Percentiles rank a stretch among this genome's conserved stretches.
These are phyloP conservation scores for Penicillium sp. DNA, from an alignment of 2,329 filamentous ascomycete genomes.

Conservation along the genomic window DNA sequence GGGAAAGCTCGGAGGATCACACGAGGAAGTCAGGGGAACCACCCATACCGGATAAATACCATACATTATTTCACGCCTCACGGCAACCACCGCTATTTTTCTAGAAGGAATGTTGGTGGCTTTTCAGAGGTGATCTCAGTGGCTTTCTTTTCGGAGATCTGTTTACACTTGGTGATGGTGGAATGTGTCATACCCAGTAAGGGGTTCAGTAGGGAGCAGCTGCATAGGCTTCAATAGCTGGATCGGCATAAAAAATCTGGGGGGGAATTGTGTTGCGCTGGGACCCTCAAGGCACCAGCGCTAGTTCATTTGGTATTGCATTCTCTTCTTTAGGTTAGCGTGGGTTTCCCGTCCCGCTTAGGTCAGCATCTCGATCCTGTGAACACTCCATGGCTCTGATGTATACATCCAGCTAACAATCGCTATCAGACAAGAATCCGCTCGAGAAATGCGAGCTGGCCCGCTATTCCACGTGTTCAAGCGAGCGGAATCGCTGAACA, in stretches of 20 bases:
- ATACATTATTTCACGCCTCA: background rate
- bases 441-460: too few relatives aligned
- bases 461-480: too few relatives aligned
- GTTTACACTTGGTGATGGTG: slow-evolving; percentile 10
- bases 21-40: slow-evolving; percentile 3
- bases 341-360: slow-evolving; percentile 6
- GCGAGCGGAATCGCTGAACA: too few relatives aligned
- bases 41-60: background rate
- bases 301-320: background rate
- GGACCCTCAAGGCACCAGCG: background rate
- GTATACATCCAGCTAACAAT: too few relatives aligned
- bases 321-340: background rate
- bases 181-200: slow-evolving; percentile 15
- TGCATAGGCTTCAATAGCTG: background rate
- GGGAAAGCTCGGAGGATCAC: background rate
- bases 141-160: slow-evolving; percentile 4
- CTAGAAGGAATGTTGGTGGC: slow-evolving; percentile 14
- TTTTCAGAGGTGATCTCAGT: background rate
- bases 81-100: slow-evolving; percentile 15
- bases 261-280: background rate
- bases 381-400: too few relatives aligned
- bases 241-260: background rate
- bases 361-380: slow-evolving; percentile 13
- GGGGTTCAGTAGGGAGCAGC: background rate
- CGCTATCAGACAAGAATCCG: too few relatives aligned